Conservation (phyloP, 73 alveolate species). For the Paraurostyla sp. region DNA sequence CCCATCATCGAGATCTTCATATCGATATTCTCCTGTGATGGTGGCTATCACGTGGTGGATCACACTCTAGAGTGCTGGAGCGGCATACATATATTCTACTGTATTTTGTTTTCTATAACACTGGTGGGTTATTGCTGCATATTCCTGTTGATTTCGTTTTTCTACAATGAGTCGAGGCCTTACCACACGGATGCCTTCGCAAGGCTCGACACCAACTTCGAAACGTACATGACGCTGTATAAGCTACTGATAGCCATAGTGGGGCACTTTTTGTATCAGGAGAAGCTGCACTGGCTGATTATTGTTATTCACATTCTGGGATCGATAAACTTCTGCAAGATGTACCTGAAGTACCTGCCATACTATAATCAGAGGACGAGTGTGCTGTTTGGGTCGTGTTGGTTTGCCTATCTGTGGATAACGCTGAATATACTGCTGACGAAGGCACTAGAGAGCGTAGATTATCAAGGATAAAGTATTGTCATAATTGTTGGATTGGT, state of each 20-base stretch:
- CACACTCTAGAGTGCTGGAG: conserved; percentile 55
- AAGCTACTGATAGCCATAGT: conserved; percentile 42
- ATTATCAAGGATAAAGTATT: conserved; percentile 59
- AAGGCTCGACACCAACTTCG: conserved; percentile 63
- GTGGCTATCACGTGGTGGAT: conserved; percentile 54
- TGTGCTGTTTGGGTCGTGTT: conserved; percentile 56
- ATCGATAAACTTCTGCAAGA: conserved; percentile 62
- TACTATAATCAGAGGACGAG: conserved; percentile 52
- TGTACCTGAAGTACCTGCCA: conserved; percentile 64
- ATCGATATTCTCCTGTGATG: conserved; percentile 60
- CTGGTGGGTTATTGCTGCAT: neutral
- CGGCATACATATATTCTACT: conserved; percentile 60
- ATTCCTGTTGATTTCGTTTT: conserved; percentile 59
- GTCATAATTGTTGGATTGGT: conserved; percentile 60
- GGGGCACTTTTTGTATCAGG: conserved; percentile 46
- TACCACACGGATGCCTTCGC: conserved; percentile 69
- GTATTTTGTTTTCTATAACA: conserved; percentile 40
- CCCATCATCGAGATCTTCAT: conserved; percentile 63
- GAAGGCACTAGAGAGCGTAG: conserved; percentile 56
- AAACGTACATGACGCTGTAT: conserved; percentile 53
- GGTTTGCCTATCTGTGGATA: conserved; percentile 67
- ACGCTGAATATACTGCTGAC: conserved; percentile 42
- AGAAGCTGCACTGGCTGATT: conserved; percentile 62
- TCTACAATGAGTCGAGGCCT: conserved; percentile 66
- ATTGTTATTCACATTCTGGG: conserved; percentile 57